Evolutionary conservation across 2,329 filamentous ascomycete species (phyloP).

Genomic region (Hymenotorrendiella dingleyae): DNA sequence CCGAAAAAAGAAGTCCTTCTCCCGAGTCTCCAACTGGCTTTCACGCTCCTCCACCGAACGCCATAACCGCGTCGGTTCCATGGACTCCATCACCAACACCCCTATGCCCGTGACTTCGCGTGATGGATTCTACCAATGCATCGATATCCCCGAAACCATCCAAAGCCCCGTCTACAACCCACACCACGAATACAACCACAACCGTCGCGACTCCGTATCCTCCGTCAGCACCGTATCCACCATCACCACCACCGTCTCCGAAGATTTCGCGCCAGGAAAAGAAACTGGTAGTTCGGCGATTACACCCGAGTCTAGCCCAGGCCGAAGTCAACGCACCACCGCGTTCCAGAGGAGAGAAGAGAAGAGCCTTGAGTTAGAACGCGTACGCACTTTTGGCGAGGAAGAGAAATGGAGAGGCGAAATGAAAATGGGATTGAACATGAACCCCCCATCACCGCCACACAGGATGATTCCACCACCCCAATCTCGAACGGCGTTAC

Average conservation of each 20-base stretch:
- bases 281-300: conserved; percentile 42
- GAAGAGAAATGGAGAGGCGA: conserved; percentile 23
- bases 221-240: conserved; percentile 36
- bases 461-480: too few species aligned
- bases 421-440: conserved; percentile 25
- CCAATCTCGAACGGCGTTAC: too few species aligned
- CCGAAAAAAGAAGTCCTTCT: conserved; percentile 63
- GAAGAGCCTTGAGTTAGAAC: conserved; percentile 20
- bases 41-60: conserved; percentile 35
- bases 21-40: conserved; percentile 54
- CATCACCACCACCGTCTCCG: conserved; percentile 34
- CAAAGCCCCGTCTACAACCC: conserved; percentile 12
- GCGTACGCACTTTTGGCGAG: conserved; percentile 22
- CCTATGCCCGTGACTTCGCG: conserved; percentile 45
- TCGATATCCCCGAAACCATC: conserved; percentile 30
- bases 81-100: conserved; percentile 49
- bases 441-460: too few species aligned
- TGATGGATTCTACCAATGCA: conserved; percentile 55
- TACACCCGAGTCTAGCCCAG: conserved; percentile 36
- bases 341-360: conserved; percentile 11
- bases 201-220: conserved; percentile 37
- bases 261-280: conserved; percentile 33
- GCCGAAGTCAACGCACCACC: conserved; percentile 9
- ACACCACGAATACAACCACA: conserved; percentile 10
- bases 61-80: conserved; percentile 35